Evolutionary conservation across 2,329 filamentous ascomycete species (phyloP).

Genomic region (Aureobasidium sp.): DNA sequence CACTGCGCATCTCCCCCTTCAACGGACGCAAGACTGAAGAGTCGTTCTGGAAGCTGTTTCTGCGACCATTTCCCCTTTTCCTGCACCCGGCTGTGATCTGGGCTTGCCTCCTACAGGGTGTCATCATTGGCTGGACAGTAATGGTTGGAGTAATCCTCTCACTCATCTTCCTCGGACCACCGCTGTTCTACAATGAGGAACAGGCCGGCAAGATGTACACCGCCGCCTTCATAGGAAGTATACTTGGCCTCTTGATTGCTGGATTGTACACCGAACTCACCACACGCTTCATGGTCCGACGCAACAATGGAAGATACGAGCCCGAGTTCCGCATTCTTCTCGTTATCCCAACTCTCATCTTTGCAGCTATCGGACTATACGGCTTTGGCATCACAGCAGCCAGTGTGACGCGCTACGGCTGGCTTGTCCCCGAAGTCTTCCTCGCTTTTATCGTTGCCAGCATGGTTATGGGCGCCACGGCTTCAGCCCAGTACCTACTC

Average conservation of each 20-base stretch:
- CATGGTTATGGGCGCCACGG: constrained; percentile 87
- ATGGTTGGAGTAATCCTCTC: constrained; percentile 80
- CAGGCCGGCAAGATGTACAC: constrained; percentile 82
- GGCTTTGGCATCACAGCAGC: constrained; percentile 72
- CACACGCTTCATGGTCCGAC: constrained; percentile 61
- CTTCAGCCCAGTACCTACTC: constrained; percentile 79
- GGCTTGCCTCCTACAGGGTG: constrained; percentile 74
- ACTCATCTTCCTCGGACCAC: constrained; percentile 73
- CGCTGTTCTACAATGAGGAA: constrained; percentile 74
- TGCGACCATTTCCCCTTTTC: constrained; percentile 75
- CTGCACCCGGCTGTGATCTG: constrained; percentile 80
- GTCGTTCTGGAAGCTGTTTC: constrained; percentile 56
- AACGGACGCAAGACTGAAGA: constrained; percentile 78
- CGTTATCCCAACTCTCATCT: constrained; percentile 72
- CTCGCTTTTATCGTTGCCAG: constrained; percentile 78
- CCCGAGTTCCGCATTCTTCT: constrained; percentile 84
- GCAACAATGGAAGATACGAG: constrained; percentile 78
- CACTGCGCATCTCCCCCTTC: constrained; percentile 59
- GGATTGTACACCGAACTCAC: constrained; percentile 68
- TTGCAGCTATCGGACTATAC: constrained; percentile 72
- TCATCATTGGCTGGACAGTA: constrained; percentile 91
- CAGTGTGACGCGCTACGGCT: constrained; percentile 57
- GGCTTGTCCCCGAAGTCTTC: constrained; percentile 69
- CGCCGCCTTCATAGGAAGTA: constrained; percentile 75
- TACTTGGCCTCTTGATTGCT: constrained; percentile 69